Conservation (phyloP, 1,284 basidiomycete genomes). For the Austroboletus niveus region DNA sequence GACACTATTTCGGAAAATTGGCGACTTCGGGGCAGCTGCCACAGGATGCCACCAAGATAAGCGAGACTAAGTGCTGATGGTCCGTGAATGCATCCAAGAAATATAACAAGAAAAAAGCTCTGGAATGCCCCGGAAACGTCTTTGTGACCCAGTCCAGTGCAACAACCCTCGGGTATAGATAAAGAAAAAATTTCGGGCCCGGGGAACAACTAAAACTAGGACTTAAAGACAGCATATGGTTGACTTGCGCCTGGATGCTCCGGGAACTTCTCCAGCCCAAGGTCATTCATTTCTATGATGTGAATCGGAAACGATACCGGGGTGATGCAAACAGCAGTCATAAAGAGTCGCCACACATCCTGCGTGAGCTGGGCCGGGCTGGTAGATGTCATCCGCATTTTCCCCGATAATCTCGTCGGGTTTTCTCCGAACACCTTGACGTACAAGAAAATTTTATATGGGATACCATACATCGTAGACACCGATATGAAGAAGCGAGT, state of each 20-base stretch:
- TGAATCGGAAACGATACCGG: constrained; percentile 4
- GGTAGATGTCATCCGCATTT: neutral
- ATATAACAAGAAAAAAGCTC: neutral
- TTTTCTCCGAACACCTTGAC: neutral
- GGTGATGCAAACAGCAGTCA: neutral
- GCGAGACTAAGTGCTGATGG: no score
- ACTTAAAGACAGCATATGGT: no score
- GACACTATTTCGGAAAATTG: no score
- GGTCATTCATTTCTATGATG: constrained; percentile 5
- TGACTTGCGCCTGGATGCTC: no score
- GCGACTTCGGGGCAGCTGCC: no score
- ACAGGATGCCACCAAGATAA: no score
- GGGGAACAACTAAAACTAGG: no score
- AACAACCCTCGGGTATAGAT: no score
- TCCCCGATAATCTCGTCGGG: neutral
- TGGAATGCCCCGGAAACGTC: no score
- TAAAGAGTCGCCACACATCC: neutral
- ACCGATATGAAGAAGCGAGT: neutral
- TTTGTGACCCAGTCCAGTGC: neutral
- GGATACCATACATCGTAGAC: neutral
- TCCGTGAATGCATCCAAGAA: constrained; percentile 5
- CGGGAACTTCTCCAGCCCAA: no score
- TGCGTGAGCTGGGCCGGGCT: neutral
- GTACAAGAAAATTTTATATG: neutral
- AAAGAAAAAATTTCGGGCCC: no score